Evolutionary conservation across 768 basidiomycete species (phyloP).

Genomic region (Boletus rubescentipes): DNA sequence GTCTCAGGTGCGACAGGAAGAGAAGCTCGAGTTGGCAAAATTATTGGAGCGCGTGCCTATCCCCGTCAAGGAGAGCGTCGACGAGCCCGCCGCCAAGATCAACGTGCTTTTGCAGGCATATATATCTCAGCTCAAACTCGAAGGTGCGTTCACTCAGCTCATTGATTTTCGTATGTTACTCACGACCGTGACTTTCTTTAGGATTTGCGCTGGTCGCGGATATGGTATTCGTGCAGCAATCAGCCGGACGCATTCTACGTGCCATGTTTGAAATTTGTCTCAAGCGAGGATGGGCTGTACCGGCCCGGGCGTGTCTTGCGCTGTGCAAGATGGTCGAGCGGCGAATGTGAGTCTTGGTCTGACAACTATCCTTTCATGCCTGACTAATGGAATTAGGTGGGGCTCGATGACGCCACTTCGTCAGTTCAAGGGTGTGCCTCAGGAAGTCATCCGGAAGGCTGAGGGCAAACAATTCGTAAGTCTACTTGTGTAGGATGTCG

Average conservation of each 20-base stretch:
- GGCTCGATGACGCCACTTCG: conserved; percentile 95
- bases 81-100: conserved; percentile 96
- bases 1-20: conserved; percentile 61
- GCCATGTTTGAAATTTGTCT: conserved; percentile 98
- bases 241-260: conserved; percentile 93
- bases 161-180: not conserved
- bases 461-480: conserved; percentile 96
- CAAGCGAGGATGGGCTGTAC: conserved; percentile 96
- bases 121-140: conserved; percentile 89
- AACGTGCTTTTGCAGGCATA: conserved; percentile 95
- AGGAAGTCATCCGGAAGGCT: conserved; percentile 83
- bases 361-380: not conserved
- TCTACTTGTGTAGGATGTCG: conserved; percentile 11
- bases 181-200: conserved; percentile 18
- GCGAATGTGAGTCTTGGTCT: conserved; percentile 70
- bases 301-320: conserved; percentile 87
- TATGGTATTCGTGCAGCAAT: conserved; percentile 97
- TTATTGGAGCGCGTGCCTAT: conserved; percentile 93
- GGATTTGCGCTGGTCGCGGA: conserved; percentile 85
- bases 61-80: conserved; percentile 94
- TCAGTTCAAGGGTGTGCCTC: conserved; percentile 90
- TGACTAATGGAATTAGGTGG: conserved; percentile 61
- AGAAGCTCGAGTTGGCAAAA: conserved; percentile 88
- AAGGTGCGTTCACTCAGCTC: conserved; percentile 45
- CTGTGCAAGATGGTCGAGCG: conserved; percentile 96